Base-by-base conservation (phyloP, 1,284 basidiomycete genomes). In the Microstroma glucosiphilum region DNA sequence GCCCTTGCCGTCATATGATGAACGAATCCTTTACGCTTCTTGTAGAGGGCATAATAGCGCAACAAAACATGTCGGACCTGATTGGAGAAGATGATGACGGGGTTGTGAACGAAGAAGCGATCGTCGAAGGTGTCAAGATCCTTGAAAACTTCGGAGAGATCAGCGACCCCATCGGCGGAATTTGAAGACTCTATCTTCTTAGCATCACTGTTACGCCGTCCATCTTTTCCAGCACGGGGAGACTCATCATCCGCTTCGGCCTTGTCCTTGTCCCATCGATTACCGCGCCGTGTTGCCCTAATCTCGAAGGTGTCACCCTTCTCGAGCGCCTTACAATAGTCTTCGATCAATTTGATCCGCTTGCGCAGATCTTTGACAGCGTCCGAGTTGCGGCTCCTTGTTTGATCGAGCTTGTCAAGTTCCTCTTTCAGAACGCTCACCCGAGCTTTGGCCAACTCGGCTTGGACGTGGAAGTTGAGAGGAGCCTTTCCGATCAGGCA, bases 61-160 rank as follows among this genome's bases (percentile, higher is more conserved):
- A 90, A 85, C 76, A 94, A 83, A 63, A 94, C 86, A 86, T 92
- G 79, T 42, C 92, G 87, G 15, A 88, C 87, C 17, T 85, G 83
- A 76, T 88, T 89, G 74, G 89, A 89, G 81, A 92, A 84, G 75
- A 88, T 88, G 54, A 96, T 84, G 58, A 87, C 88, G 0, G 92
- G 92, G 66, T 86, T 89, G 81, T 96, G 92, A 11, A 93, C 84
- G 73, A 96, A 89, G 76, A 92, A 90, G 21, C 93, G 91, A 71
- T 94, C 90, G 77, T 90, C 87, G 79, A 96, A 94, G 69, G 87
- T 85, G 0, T 85, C 85, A 85, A 89, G 89, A 73, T 92, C 90
- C 26, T 86, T 82, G 25, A 73, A 86, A 80, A 66, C 86, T 83
- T 63, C 69, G 15, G 66, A 59, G 19, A 66, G 62, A 56, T 71